Evolutionary conservation across 83 land plant species (phyloP), one percentile per base, ranked within the genome.

Genomic region (Picea abies): DNA sequence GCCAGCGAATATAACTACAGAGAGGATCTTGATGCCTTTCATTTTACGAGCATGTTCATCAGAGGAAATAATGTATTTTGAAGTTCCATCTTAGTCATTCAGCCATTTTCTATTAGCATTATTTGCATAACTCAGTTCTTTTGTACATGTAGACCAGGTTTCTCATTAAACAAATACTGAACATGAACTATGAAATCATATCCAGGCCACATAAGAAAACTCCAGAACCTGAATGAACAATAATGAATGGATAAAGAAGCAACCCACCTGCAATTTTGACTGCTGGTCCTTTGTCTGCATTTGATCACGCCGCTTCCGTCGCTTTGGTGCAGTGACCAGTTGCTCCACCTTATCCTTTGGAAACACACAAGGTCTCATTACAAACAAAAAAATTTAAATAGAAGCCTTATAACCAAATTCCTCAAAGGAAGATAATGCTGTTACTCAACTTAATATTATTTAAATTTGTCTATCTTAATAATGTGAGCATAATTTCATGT

Each of bases 191-290:
- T 47, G 52, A 47, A 47, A 7, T 47, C 52, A 47, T 47, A 47
- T 8, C 52, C 52, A 6, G 10, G 52, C 52, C 52, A 47, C 52
- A 47, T 47, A 47, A 47, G 9, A 47, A 47, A 47, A 47, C 11
- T 47, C 76, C 44, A 22, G 44, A 72, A 72, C 76, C 12, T 72
- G 23, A 20, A 44, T 20, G 23, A 14, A n/a, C 76, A 72, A 44
- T n/a, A 39, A 37, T 44, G 56, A 44, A 44, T 20, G 44, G 25
- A 3, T 7, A 17, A 72, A 72, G 52, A 72, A 22, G 10, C 14
- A 44, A 72, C 76, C 22, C 19, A 93, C 95, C 90, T 90, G 92
- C 14, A 90, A 80, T 81, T 41, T 85, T 60, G 95, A 89, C 10
- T 16, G 35, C 39, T 86, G 82, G 35, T 76, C 63, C 4, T 26